Evolutionary conservation across 73 alveolate genomes (phyloP), one percentile per base, ranked within the genome.

Genomic region (Paramecium octaurelia): DNA sequence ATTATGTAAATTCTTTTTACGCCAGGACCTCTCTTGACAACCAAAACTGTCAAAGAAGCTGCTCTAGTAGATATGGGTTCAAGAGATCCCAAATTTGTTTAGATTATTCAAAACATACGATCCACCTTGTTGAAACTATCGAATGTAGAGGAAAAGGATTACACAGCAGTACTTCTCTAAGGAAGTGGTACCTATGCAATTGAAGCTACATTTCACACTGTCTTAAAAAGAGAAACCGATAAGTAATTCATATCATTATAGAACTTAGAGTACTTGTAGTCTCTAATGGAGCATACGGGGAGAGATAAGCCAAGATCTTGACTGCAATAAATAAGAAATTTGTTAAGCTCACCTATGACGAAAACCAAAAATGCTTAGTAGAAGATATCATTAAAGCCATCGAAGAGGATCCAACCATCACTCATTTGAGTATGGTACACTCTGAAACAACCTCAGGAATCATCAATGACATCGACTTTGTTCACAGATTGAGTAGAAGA

Each of bases 401-500:
- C 4, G 31, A 71, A n/a, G 90, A 94, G 42, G 87, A 94, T 93
- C 94, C 88, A 20, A 58, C 36, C 20, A 93, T 94, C 84, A 92
- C 96, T n/a, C 95, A 93, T 75, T 91, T 94, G 36, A 58, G 95
- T 58, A 54, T 87, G 50, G 93, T 94, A 20, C 97, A 93, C 57
- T 94, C 95, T 71, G 97, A 94, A 90, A 94, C 97, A n/a, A 93
- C 97, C n/a, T 70, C 97, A 20, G 97, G 97, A 11, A 85, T 88
- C 21, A 58, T 14, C 9, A 71, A 40, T 46, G 68, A 42, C 31
- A 16, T 24, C 12, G 77, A 70, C 24, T 89, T 31, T 34, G 4
- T 24, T 4, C 12, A 35, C 1, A 44, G 3, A 70, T 73, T 89
- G 1, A 69, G 27, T 16, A 40, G 76, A 73, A 12, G 24, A 58